Base-by-base conservation (phyloP, 78 protist genomes). In the Blattamonas nauphoetae region DNA sequence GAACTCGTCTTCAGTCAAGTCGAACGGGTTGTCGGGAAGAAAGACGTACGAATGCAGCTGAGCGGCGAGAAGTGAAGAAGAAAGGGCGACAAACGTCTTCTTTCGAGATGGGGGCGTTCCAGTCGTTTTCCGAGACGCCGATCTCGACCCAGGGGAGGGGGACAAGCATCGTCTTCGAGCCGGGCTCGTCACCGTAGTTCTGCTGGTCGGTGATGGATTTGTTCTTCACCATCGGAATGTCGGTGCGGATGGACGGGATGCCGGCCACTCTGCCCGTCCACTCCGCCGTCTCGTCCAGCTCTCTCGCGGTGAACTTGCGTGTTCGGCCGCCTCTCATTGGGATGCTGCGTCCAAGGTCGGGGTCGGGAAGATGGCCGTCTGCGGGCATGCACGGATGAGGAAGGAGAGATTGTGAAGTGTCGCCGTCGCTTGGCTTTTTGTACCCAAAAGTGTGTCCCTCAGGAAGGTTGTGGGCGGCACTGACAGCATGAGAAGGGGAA, bases 101-200 rank as follows among this genome's bases (percentile, higher is more conserved):
- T 55, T 21, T 55, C 21, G 11, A 11, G 11, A 55, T 55, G 38
- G 71, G 71, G 38, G 11, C 38, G 11, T 29, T 11, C 38, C 11
- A 55, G 71, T 55, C 71, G 38, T 11, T 55, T 21, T 55, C 71
- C 38, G 11, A 29, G 21, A 55, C 21, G 38, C 71, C 71, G 38
- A 55, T 11, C 71, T 55, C 71, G 11, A 21, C 71, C 71, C 71
- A 55, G 71, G 71, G 71, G 71, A 55, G 71, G 38, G 71, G 71
- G 71, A 11, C 21, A 21, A 55, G 11, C 11, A 55, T 11, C 21
- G 71, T 55, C 71, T 55, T 55, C 71, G 71, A 55, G 82, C 84
- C 41, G 41, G 82, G 1, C 41, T 85, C 88, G 43, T 85, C 79
- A 11, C 88, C 88, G 32, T 85, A 85, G 88, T 85, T 85, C 83